Evolutionary conservation across 768 basidiomycete genomes (phyloP), one percentile per base, ranked within the genome.

Genomic region (Tulasnella sp.): DNA sequence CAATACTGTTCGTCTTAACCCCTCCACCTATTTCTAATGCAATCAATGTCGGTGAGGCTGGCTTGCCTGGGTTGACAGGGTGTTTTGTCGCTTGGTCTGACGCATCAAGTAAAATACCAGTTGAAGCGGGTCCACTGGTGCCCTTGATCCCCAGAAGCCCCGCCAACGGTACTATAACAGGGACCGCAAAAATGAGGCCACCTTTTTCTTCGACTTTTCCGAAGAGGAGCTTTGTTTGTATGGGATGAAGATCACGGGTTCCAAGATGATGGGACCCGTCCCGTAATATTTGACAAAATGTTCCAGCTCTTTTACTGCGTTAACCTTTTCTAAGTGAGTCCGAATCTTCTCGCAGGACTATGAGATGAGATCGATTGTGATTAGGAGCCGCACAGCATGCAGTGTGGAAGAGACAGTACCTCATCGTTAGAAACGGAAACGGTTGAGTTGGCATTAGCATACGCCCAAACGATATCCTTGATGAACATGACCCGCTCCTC

Each of bases 381-480:
- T 48, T 20, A 29, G 32, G 44, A 4, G 9, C 23, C 20, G 39
- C 37, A 18, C 16, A 26, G 11, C 67, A 57, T 1, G 11, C 23
- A 48, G 35, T 16, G 5, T 35, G 35, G 20, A 23, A 40, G 46
- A 2, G 26, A 79, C 86, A 88, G 79, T 82, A 95, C 94, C 90
- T 96, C 94, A 81, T 99, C 98, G 82, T 99, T 98, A 13, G 91
- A 86, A n/a, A 99, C 96, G 81, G 97, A 98, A 16, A 96, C 93
- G 15, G 93, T 94, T 16, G 96, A 98, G 20, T 98, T 91, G 0
- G 92, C 92, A 83, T 99, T 99, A 0, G 98, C 96, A 83, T 94
- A 98, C 10, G 90, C 89, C 97, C 98, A 99, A 84, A 98, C 88
- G 81, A 93, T 93, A 83, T 96, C 94, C 85, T 97, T 98, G 86